Base-by-base conservation (phyloP, 495 filamentous ascomycete species). In the Halenospora varia region DNA sequence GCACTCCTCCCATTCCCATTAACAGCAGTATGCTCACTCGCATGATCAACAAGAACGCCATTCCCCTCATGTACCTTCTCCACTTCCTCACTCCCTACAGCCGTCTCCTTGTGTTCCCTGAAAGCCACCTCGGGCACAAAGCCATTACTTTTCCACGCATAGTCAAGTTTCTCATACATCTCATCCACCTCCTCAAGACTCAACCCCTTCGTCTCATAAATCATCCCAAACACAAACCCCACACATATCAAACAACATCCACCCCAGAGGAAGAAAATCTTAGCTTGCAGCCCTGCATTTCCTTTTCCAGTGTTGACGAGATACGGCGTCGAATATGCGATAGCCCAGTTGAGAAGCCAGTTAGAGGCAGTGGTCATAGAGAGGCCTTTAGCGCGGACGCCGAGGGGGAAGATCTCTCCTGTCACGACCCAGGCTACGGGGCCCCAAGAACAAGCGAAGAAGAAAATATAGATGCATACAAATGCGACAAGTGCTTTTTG, bases 191-290 rank as follows among this genome's bases (percentile, higher is more conserved):
- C 78, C 67, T 93, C 89, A n/a, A 91, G 80, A 2, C 80, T 82
- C 8, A 88, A 77, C 15, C 88, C 88, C 77, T 91, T 91, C 52
- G 89, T 93, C 73, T 92, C 89, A 69, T 90, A 90, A 68, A 93
- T 85, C 67, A 86, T 78, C 40, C 75, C 75, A 66, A 82, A 92
- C 3, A 89, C 87, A 64, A 90, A 91, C 29, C 83, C 62, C 48
- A 79, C 79, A 60, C 82, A 85, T 57, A 90, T 57, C 57, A 86
- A 80, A 70, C 87, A 91, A 67, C 77, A 83, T 3, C 76, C 80
- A 60, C 82, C 85, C 88, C 88, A 92, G 66, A 89, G 79, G 72
- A 89, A 90, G 77, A 90, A 89, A 26, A 90, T 84, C 68, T 86
- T 88, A 52, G 80, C 79, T 62, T 83, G 76, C 3, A 90, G 73